Evolutionary conservation across 2,329 filamentous ascomycete species (phyloP).

Genomic region (Zasmidium citrigriseum): DNA sequence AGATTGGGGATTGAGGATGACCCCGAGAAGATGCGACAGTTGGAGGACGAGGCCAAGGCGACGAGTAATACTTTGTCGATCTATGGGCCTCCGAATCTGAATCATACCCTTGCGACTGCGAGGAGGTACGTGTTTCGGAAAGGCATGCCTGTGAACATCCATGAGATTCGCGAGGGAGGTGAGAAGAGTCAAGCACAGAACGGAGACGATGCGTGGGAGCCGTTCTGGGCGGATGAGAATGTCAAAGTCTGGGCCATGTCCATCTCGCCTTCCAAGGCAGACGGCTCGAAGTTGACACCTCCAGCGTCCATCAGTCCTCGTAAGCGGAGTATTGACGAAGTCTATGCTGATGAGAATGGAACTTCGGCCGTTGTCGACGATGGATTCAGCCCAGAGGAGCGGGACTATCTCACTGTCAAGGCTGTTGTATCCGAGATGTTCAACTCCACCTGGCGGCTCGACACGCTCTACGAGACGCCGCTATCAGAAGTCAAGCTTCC

Average conservation of each 20-base stretch:
- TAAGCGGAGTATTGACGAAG: slow-evolving; percentile 39
- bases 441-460: slow-evolving; percentile 71
- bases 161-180: slow-evolving; percentile 60
- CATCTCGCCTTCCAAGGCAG: slow-evolving; percentile 39
- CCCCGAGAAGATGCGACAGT: slow-evolving; percentile 26
- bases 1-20: slow-evolving; percentile 24
- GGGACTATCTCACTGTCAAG: slow-evolving; percentile 48
- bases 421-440: slow-evolving; percentile 76
- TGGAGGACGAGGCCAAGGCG: slow-evolving; percentile 34
- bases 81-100: slow-evolving; percentile 78
- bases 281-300: slow-evolving; percentile 5
- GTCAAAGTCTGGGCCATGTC: slow-evolving; percentile 85
- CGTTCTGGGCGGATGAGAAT: slow-evolving; percentile 74
- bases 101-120: slow-evolving; percentile 77
- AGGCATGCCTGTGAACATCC: slow-evolving; percentile 69
- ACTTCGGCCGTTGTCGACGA: slow-evolving; percentile 32
- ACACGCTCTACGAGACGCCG: slow-evolving; percentile 66
- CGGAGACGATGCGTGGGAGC: slow-evolving; percentile 42
- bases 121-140: slow-evolving; percentile 85
- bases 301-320: slow-evolving; percentile 27
- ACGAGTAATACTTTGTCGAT: slow-evolving; percentile 57
- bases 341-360: slow-evolving; percentile 33
- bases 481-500: slow-evolving; percentile 68
- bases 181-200: slow-evolving; percentile 29
- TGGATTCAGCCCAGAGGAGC: slow-evolving; percentile 46